Percentiles rank a stretch among this genome's conserved stretches.
Evolutionary conservation across 1,139 yeast genomes (phyloP).

Genomic region (Magnusiomyces tetraspermus): DNA sequence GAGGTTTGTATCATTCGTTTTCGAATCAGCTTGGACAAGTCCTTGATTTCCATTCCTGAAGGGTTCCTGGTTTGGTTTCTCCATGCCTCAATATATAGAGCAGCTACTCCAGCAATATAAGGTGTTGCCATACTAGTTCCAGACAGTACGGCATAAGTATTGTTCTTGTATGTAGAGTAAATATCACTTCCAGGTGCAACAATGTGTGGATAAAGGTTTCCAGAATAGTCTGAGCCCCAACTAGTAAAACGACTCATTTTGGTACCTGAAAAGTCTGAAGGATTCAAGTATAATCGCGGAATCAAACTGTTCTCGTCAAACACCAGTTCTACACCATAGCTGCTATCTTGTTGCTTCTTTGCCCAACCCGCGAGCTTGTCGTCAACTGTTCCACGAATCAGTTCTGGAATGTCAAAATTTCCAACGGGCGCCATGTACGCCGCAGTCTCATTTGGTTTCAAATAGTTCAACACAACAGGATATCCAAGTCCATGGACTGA

Average conservation of each 20-base stretch:
- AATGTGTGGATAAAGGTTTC: conserved; percentile 19
- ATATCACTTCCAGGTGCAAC: conserved; percentile 23
- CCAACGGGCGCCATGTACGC: conserved; percentile 5
- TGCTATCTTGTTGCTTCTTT: not conserved
- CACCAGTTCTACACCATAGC: conserved; percentile 1
- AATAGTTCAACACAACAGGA: conserved; percentile 13
- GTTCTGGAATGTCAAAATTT: conserved; percentile 2
- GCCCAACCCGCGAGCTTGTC: conserved; percentile 12
- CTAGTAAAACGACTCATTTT: conserved; percentile 15
- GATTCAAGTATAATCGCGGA: not conserved
- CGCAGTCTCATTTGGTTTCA: not conserved
- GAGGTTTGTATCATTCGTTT: conserved; percentile 5
- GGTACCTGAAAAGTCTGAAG: not conserved
- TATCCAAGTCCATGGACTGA: conserved; percentile 10
- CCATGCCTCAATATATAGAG: conserved; percentile 16
- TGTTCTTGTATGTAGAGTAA: conserved; percentile 16
- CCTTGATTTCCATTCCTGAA: not conserved
- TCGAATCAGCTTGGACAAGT: not conserved
- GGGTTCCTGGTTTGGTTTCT: conserved; percentile 4
- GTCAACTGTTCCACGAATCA: conserved; percentile 9
- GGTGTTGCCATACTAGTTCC: conserved; percentile 24
- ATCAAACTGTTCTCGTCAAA: conserved; percentile 2
- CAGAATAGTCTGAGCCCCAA: conserved; percentile 22
- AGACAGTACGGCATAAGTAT: conserved; percentile 15
- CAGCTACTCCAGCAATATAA: conserved; percentile 21